Evolutionary conservation across 2,329 filamentous ascomycete species (phyloP), one percentile per base, ranked within the genome.

Genomic region (Neofusicoccum umdonicola): DNA sequence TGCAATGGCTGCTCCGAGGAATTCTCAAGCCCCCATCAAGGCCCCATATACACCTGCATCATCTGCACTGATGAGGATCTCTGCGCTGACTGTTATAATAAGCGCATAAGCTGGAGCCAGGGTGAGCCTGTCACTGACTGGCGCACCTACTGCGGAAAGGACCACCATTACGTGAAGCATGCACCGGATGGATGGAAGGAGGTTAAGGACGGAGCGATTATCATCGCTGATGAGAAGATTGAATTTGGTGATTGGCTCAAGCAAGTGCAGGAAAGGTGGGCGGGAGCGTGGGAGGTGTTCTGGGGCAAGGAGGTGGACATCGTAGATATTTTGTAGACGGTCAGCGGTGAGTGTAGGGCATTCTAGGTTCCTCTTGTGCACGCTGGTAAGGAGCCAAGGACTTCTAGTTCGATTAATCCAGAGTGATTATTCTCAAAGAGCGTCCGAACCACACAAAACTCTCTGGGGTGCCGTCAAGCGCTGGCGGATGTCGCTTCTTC

Each of bases 221-320:
- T n/a, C 13, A 8, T 60, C 3, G 27, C 27, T 42, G 60, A 65
- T 2, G 66, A 68, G 13, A 52, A 65, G 31, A 15, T 69, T 2
- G 15, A 65, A 8, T 67, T 72, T 11, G 64, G 60, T 42, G 66
- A 66, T 1, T 72, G 69, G 69, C 22, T 71, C 8, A 62, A 60
- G 37, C 64, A 56, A 8, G 35, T 70, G 37, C 68, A 70, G 41
- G 65, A 67, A 22, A 66, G 64, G 39, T 73, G 69, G 71, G 51
- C 39, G 15, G 62, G 66, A 22, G 70, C 69, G 31, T 73, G 70
- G 70, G 65, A 68, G 35, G 47, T 9, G 12, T 71, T 65, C 45
- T 72, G 69, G 70, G 56, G 50, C 12, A 65, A 41, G 39, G 65
- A 68, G 41, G 66, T 35, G 42, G 56, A 31, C 6, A 27, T 47